Base-by-base conservation (phyloP, 2,329 filamentous ascomycete genomes). In the Alternaria triticina region DNA sequence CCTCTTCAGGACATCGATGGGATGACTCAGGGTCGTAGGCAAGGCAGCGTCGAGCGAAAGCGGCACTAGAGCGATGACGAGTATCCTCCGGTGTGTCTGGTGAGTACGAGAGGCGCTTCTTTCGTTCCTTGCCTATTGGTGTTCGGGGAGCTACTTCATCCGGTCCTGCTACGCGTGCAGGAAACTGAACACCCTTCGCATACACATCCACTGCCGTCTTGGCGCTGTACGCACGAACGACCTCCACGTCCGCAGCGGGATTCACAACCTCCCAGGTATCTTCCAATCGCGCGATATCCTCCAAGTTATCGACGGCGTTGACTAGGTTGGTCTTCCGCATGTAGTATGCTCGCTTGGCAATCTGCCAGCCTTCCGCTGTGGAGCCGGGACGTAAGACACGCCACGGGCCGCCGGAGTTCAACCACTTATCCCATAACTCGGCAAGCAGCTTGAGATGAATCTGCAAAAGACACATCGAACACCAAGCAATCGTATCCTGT, bases 361-460 rank as follows among this genome's bases (percentile, higher is more conserved):
- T 11, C 8, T 47, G 22, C 3, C 10, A 40, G 23, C 28, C 15
- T 3, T 54, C 27, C 5, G 4, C 43, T 9, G 40, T 20, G 17
- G 10, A 13, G 22, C 47, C 59, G 27, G 17, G 10, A 17, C 28
- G 59, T 9, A 54, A 15, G 15, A 23, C 17, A 6, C 60, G 60
- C 65, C 67, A 70, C 1, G 69, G 66, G 9, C 63, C 69, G 5
- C 67, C 67, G 1, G 58, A 6, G 2, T 60, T 44, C 1, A n/a
- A 2, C 65, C 65, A 71, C 13, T 54, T 61, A 0, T 44, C 25
- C 25, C 45, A 47, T 1, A 71, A 4, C 22, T 44, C 56, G 3
- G 4, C 33, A 13, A 68, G 27, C 12, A 70, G 44, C n/a, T 44
- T 23, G 9, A 64, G 51, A 44, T 70, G 67, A 1, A 54, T 57